These are phyloP conservation scores for Physcia stellaris DNA, from an alignment of 495 filamentous ascomycete genomes.

Conservation along the genomic window DNA sequence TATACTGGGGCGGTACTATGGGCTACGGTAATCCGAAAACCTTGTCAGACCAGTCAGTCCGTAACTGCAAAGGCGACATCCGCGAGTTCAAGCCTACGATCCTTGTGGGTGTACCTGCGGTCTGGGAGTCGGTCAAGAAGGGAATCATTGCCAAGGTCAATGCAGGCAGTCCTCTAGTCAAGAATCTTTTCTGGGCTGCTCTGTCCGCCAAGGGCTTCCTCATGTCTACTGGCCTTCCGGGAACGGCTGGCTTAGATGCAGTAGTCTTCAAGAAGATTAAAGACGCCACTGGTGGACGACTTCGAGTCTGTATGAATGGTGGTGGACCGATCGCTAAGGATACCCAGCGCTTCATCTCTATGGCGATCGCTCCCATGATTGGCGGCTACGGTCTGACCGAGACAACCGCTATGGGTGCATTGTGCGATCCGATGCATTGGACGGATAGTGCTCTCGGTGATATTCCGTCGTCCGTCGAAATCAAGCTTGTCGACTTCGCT, in stretches of 20 bases:
- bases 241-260: constrained; percentile 44
- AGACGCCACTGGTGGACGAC: constrained; percentile 72
- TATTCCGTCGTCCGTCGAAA: constrained; percentile 66
- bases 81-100: constrained; percentile 84
- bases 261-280: constrained; percentile 85
- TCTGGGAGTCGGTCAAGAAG: constrained; percentile 98
- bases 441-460: constrained; percentile 69
- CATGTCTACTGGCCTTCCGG: constrained; percentile 58
- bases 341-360: constrained; percentile 75
- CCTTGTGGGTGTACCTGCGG: constrained; percentile 87
- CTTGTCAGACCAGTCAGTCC: constrained; percentile 75
- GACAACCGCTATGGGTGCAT: constrained; percentile 82
- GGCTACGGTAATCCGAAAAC: constrained; percentile 94
- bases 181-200: constrained; percentile 86
- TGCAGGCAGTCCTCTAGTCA: constrained; percentile 55
- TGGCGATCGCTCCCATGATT: constrained; percentile 81
- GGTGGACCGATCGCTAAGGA: constrained; percentile 79
- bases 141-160: constrained; percentile 81
- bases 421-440: constrained; percentile 87
- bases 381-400: constrained; percentile 94
- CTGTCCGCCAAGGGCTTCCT: constrained; percentile 73
- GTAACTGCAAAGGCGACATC: constrained; percentile 93
- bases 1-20: constrained; percentile 95
- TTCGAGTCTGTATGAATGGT: constrained; percentile 75
- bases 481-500: constrained; percentile 90